Conservation (phyloP, 352 stramenopile genomes). For the Phytophthora ohioensis region DNA sequence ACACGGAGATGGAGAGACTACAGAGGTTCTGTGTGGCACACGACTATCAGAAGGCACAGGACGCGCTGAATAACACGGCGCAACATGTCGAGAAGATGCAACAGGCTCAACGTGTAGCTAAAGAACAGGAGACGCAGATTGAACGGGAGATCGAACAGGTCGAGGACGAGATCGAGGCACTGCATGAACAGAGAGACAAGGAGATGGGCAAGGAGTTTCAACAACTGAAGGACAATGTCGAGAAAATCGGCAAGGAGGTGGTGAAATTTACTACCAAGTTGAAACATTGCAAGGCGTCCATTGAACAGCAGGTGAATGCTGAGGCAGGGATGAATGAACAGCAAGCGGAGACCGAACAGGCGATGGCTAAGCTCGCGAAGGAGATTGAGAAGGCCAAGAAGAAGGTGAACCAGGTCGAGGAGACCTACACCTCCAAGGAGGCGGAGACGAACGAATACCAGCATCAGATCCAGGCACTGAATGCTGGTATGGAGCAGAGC, state of each 20-base stretch:
- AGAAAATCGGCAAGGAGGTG: constrained; percentile 82
- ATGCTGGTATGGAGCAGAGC: constrained; percentile 85
- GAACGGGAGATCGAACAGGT: constrained; percentile 79
- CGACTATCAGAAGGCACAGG: constrained; percentile 93
- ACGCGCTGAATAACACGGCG: constrained; percentile 87
- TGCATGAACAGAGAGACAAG: constrained; percentile 83
- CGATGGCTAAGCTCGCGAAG: constrained; percentile 82
- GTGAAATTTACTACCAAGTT: constrained; percentile 89
- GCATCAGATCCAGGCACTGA: constrained; percentile 88
- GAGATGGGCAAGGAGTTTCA: constrained; percentile 89
- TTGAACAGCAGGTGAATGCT: constrained; percentile 74
- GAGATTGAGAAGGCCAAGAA: constrained; percentile 84
- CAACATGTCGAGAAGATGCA: constrained; percentile 92
- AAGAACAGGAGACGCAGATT: constrained; percentile 59
- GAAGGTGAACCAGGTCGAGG: constrained; percentile 65
- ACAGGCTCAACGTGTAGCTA: constrained; percentile 79
- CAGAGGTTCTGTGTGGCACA: constrained; percentile 97
- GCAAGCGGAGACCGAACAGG: constrained; percentile 78
- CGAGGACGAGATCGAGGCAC: constrained; percentile 83
- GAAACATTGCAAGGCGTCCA: constrained; percentile 72
- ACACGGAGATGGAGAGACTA: constrained; percentile 98
- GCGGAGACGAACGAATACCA: constrained; percentile 75
- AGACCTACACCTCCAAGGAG: constrained; percentile 60
- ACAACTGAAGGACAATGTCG: constrained; percentile 81
- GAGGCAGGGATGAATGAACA: constrained; percentile 74